Percentiles rank a stretch among this genome's conserved stretches.
Evolutionary conservation across 164 flowering plant species (phyloP).

Genomic region (Piper longum): DNA sequence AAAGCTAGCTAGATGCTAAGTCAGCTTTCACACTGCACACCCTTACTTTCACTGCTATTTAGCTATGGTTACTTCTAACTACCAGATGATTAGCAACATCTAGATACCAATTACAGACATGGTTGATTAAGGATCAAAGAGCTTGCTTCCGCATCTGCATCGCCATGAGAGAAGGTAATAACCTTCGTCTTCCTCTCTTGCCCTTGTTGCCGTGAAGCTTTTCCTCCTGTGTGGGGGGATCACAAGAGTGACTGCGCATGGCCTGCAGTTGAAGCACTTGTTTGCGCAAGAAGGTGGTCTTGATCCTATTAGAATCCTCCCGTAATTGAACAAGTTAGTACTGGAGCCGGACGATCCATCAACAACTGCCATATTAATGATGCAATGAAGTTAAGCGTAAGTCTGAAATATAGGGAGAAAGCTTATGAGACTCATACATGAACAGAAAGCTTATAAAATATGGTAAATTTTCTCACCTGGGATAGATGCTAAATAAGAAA

Average conservation of each 20-base stretch:
- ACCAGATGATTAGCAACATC: neutral
- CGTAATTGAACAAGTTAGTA: conserved; percentile 10
- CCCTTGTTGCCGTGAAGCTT: conserved; percentile 1
- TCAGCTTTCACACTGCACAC: neutral
- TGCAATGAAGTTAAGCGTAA: no score
- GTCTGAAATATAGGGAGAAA: no score
- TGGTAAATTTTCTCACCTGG: neutral
- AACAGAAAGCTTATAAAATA: no score
- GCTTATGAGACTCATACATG: no score
- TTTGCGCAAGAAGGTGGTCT: conserved; percentile 61
- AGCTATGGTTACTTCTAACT: no score
- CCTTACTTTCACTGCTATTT: neutral
- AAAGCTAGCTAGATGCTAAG: no score
- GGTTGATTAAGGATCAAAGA: conserved; percentile 10
- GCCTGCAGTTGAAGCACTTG: conserved; percentile 66
- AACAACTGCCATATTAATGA: conserved; percentile 6
- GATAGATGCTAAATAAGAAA: neutral
- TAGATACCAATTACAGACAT: neutral
- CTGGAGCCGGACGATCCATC: conserved; percentile 1
- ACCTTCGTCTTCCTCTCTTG: conserved; percentile 26
- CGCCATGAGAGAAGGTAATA: conserved; percentile 76
- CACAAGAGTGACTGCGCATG: conserved; percentile 57
- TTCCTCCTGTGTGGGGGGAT: conserved; percentile 31
- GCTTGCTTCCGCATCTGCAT: conserved; percentile 54
- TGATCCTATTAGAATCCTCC: conserved; percentile 54